Evolutionary conservation across 441 rosid genomes (phyloP).

Genomic region (Capsella rubella): DNA sequence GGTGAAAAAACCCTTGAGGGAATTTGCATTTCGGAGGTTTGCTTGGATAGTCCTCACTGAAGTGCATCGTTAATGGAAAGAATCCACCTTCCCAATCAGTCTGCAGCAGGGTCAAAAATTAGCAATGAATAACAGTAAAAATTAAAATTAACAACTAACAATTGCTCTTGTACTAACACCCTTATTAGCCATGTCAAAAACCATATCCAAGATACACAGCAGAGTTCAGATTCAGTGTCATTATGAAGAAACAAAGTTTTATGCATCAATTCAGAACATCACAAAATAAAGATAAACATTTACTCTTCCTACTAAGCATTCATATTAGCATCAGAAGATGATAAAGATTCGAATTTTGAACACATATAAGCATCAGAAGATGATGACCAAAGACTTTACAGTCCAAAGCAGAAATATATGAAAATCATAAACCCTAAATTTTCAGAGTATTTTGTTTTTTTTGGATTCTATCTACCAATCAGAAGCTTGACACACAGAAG

Average conservation of each 20-base stretch:
- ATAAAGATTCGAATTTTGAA: background rate
- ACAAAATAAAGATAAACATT: background rate
- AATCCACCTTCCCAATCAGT: slow-evolving; percentile 99
- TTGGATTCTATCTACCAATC: background rate
- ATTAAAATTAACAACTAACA: background rate
- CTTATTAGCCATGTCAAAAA: too few species aligned
- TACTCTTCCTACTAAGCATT: background rate
- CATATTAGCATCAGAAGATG: background rate
- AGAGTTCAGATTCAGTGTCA: too few species aligned
- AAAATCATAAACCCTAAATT: slow-evolving; percentile 24
- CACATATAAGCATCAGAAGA: background rate
- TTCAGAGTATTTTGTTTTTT: background rate
- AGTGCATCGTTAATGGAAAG: slow-evolving; percentile 84
- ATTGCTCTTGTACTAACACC: background rate
- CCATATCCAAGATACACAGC: too few species aligned
- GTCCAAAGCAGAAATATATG: background rate
- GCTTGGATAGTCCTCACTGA: slow-evolving; percentile 97
- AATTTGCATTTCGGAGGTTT: slow-evolving; percentile 97
- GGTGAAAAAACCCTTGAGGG: slow-evolving; percentile 94
- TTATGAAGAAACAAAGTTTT: background rate
- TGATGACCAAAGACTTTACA: background rate
- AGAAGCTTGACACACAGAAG: background rate
- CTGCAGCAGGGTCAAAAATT: slow-evolving; percentile 47
- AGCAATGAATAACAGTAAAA: background rate
- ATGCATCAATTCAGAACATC: background rate